Evolutionary conservation across 495 filamentous ascomycete genomes (phyloP), one percentile per base, ranked within the genome.

Genomic region (Neurospora discreta): DNA sequence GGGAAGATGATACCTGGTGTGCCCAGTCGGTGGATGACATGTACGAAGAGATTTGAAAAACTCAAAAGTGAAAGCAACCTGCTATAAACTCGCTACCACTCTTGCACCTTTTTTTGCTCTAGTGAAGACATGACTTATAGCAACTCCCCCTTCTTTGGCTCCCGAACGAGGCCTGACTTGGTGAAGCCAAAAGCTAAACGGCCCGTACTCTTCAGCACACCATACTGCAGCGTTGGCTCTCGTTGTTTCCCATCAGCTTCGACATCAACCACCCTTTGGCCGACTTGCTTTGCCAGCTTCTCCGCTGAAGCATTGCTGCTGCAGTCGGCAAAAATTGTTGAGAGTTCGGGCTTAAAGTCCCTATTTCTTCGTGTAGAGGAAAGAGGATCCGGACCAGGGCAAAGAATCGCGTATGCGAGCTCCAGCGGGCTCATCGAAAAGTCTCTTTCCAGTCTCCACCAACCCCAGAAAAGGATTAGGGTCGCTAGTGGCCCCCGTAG

Each of bases 401-500:
- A 13, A 18, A 42, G 42, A 3, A 44, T 44, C 0, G 42, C 42
- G 3, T 44, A n/a, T 1, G 42, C 42, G 0, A 44, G 3, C 42
- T 44, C 42, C 0, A 44, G 42, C 7, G 42, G 42, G 1, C 42
- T 44, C 42, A 44, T 44, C 2, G 42, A 44, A 1, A 44, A 44
- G 42, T 18, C 20, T 44, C 42, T 44, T 20, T 18, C 42, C 5
- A 44, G 18, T 0, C 20, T 44, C 42, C 42, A 44, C 18, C 18
- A 44, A 0, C 1, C 1, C 42, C 18, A 44, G 42, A 44, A 44
- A 0, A 44, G 42, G 18, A 44, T 20, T 0, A 44, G 7, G 0
- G 42, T 44, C 0, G 42, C 42, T 3, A n/a, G 1, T 0, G 18
- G 42, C 3, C 42, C 18, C 0, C n/a, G 42, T 0, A 44, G 0